Conservation (phyloP, 345 rosid species). For the Eucalyptus marginata region DNA sequence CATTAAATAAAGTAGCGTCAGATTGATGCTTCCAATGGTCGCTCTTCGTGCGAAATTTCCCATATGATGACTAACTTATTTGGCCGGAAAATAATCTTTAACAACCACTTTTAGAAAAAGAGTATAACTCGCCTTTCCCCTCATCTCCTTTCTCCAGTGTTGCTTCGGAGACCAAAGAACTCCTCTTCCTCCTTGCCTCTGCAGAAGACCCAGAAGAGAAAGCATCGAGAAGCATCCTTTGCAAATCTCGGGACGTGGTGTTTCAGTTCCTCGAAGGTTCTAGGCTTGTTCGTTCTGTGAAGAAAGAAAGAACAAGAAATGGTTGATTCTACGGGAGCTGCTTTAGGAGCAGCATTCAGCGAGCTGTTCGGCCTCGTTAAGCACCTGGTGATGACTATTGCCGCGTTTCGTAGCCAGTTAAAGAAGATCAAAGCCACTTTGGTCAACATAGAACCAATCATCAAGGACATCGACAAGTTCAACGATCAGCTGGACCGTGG, state of each 20-base stretch:
- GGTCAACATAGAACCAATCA: background rate
- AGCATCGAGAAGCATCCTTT: background rate
- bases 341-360: background rate
- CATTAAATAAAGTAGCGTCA: background rate
- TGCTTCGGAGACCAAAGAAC: background rate
- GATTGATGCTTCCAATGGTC: fast-evolving
- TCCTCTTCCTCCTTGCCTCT: background rate
- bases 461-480: background rate
- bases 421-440: background rate
- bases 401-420: background rate
- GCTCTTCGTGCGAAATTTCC: background rate
- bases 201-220: background rate
- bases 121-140: background rate
- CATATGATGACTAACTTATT: background rate
- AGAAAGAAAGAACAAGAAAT: background rate
- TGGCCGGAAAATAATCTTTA: background rate
- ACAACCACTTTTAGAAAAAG: fast-evolving
- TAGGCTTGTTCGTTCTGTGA: background rate
- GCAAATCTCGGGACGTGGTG: background rate
- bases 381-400: background rate
- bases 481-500: background rate
- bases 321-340: background rate
- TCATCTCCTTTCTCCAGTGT: background rate
- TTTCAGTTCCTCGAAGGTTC: background rate
- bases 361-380: background rate